Percentiles rank a stretch among this genome's conserved stretches.
These are phyloP conservation scores for Benincasa hispida DNA, from an alignment of 306 rosid species.

Conservation along the genomic window DNA sequence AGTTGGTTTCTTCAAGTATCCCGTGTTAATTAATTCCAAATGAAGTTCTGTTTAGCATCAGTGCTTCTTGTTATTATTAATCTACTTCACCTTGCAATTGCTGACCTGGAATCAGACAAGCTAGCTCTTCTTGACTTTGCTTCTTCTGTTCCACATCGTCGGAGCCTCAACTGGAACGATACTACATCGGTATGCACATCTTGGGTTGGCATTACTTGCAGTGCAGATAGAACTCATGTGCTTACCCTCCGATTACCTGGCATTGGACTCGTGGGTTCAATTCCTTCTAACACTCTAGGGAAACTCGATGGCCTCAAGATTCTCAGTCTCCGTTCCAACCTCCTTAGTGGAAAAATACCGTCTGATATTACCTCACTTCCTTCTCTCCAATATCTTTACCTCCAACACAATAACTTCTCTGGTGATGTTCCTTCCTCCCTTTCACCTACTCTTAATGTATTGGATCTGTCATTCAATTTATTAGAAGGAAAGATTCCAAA, in stretches of 20 bases:
- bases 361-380: slow-evolving; percentile 72
- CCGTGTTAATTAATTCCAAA: slow-evolving; percentile 21
- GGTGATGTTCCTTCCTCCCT: slow-evolving; percentile 67
- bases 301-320: slow-evolving; percentile 52
- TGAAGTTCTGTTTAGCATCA: slow-evolving; percentile 38
- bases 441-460: slow-evolving; percentile 43
- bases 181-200: slow-evolving; percentile 38
- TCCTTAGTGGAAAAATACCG: slow-evolving; percentile 56
- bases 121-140: slow-evolving; percentile 65
- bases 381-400: slow-evolving; percentile 52
- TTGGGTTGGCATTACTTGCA: slow-evolving; percentile 62
- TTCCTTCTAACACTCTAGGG: slow-evolving; percentile 64
- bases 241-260: slow-evolving; percentile 64
- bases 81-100: slow-evolving; percentile 36
- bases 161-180: slow-evolving; percentile 42
- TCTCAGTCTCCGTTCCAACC: slow-evolving; percentile 85
- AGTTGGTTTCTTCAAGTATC: slow-evolving; percentile 16
- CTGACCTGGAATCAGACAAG: slow-evolving; percentile 58
- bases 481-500: slow-evolving; percentile 54
- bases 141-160: slow-evolving; percentile 51
- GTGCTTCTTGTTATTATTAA: slow-evolving; percentile 19
- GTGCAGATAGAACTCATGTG: slow-evolving; percentile 32
- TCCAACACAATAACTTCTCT: slow-evolving; percentile 74
- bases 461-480: slow-evolving; percentile 79
- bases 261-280: slow-evolving; percentile 59